Base-by-base conservation (phyloP, 2,329 filamentous ascomycete species). In the Coleophoma eucalyptorum region DNA sequence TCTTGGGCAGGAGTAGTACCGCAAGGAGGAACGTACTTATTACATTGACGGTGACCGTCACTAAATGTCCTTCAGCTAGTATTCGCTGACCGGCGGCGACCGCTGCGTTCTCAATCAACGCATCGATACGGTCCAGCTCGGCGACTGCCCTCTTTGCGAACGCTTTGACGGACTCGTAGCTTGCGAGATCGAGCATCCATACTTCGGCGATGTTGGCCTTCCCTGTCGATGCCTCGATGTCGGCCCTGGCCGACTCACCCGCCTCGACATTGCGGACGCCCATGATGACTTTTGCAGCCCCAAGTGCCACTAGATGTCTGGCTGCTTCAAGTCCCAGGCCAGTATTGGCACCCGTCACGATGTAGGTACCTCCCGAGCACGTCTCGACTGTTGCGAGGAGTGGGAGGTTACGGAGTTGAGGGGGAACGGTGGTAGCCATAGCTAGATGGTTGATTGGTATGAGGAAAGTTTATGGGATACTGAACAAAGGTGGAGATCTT, bases 321-420 rank as follows among this genome's bases (percentile, higher is more conserved):
- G 66, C 62, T 0, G 72, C 64, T 51, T 73, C 72, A 0, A 68
- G 59, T 0, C 72, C 72, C 1, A 75, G 60, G 7, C 72, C 72
- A 0, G 61, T 63, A 49, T 75, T 75, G 6, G 69, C 65, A 1
- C 72, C 72, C 0, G 72, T 74, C 2, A 75, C 62, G 3, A 75
- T 16, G 33, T 52, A 50, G 58, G 52, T 55, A 18, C 40, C 32
- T 13, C 52, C 52, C 11, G 26, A 19, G 37, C 52, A 54, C 34
- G 18, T 49, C 34, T 51, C 35, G 4, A 15, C 38, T 13, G 48
- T 44, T 7, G 46, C 37, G 3, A 42, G 45, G 46, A 54, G 33
- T n/a, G 49, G 52, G 21, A 54, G 45, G 42, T 52, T 38, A 32
- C 46, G 49, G 3, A 32, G 42, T 42, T 54, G 52, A 6, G 16